phyloP scores from a whole-genome alignment of 768 basidiomycete species.

The Lentinula detonsa region DNA sequence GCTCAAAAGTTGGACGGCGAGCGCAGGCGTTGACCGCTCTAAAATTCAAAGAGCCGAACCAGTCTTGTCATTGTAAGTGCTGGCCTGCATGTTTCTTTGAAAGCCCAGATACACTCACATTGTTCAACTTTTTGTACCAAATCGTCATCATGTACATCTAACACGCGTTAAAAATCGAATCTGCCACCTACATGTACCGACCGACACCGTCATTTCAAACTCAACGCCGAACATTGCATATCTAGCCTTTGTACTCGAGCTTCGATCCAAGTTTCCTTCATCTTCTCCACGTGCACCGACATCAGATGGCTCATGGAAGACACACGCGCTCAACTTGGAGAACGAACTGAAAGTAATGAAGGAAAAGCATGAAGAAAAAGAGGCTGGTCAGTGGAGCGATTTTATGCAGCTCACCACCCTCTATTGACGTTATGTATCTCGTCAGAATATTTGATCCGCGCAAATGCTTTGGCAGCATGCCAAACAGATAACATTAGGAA shows the following conservation, averaged over 20 bases:
- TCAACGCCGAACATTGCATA: neutral
- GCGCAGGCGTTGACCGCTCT: constrained; percentile 40
- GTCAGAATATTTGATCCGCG: neutral
- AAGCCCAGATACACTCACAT: no score
- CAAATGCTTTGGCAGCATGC: neutral
- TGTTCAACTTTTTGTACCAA: no score
- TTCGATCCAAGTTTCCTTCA: constrained; percentile 28
- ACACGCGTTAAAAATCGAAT: no score
- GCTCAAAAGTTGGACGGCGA: constrained; percentile 1
- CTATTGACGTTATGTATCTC: neutral
- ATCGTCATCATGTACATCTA: no score
- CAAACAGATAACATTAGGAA: neutral
- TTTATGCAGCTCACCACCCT: neutral
- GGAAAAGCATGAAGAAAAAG: constrained; percentile 33
- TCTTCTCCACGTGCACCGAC: constrained; percentile 14
- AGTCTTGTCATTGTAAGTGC: constrained; percentile 34
- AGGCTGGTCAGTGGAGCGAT: constrained; percentile 26
- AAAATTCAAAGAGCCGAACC: constrained; percentile 34
- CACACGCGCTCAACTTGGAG: constrained; percentile 36
- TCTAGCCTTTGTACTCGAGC: constrained; percentile 39
- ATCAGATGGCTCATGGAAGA: constrained; percentile 29
- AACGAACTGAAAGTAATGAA: constrained; percentile 29
- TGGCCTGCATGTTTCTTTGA: neutral
- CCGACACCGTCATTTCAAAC: no score
- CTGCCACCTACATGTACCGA: no score